A percentile compares a stretch with the other conserved stretches of the same genome.
Conservation (phyloP, 495 filamentous ascomycete genomes). For the Ascodesmis nigricans region DNA sequence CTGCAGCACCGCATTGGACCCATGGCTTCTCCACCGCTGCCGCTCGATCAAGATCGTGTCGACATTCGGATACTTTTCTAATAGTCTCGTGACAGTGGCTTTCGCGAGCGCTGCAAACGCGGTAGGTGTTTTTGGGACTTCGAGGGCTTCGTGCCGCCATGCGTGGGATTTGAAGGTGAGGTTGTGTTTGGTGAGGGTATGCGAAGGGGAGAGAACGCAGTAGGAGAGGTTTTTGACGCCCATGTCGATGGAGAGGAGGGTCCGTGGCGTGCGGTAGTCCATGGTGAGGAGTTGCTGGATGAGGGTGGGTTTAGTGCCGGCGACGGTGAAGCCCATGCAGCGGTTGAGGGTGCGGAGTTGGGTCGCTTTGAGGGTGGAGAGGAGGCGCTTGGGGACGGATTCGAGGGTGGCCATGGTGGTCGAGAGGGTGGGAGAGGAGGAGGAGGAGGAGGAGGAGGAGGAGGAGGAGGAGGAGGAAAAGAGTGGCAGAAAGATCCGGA, state of each 20-base stretch:
- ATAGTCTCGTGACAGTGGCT: constrained; percentile 31
- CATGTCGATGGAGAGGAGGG: constrained; percentile 66
- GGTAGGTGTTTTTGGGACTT: no score
- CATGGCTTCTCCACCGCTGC: constrained; percentile 59
- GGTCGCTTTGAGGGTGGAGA: no score
- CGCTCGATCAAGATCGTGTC: constrained; percentile 70
- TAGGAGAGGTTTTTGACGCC: constrained; percentile 70
- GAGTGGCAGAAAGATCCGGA: no score
- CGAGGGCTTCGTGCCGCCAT: constrained; percentile 27
- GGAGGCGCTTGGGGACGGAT: no score
- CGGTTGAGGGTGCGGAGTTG: no score
- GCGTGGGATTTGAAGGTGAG: constrained; percentile 2
- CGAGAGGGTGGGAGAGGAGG: no score
- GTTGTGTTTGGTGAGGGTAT: constrained; percentile 2
- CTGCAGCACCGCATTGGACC: constrained; percentile 44
- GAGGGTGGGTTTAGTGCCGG: constrained; percentile 1
- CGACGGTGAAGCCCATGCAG: not conserved
- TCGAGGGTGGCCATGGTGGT: no score
- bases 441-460: no score
- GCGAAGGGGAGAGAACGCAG: constrained; percentile 28
- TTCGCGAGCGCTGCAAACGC: constrained; percentile 40
- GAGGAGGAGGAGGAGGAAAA: no score
- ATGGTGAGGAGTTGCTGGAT: not conserved
- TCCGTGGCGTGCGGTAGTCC: not conserved
- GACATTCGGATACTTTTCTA: constrained; percentile 33